phyloP scores from a whole-genome alignment of 208 protist species.

The Trypanosoma mega region DNA sequence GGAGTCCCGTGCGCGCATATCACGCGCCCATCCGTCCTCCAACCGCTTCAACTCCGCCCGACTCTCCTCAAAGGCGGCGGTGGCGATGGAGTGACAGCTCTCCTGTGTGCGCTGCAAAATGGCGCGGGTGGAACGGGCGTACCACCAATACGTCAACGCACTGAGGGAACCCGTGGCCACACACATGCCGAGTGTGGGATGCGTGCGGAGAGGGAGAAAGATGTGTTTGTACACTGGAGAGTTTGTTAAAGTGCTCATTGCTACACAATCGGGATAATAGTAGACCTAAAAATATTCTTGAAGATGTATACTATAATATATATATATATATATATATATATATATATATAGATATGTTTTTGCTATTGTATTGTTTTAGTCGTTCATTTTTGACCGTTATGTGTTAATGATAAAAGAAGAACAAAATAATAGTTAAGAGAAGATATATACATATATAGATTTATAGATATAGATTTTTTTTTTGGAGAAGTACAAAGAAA shows the following conservation, averaged over 20 bases:
- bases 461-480: too few relatives aligned
- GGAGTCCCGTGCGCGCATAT: slow-evolving; percentile 67
- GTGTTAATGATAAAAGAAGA: too few relatives aligned
- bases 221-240: slow-evolving; percentile 42
- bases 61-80: slow-evolving; percentile 61
- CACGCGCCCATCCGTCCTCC: slow-evolving; percentile 61
- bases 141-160: slow-evolving; percentile 73
- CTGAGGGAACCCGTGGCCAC: slow-evolving; percentile 54
- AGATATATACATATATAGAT: too few relatives aligned
- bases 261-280: not conserved
- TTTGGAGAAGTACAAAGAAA: too few relatives aligned
- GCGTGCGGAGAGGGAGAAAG: slow-evolving; percentile 43
- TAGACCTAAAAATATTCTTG: not conserved
- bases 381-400: too few relatives aligned
- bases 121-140: slow-evolving; percentile 51
- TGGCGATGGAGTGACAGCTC: slow-evolving; percentile 47
- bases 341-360: slow-evolving; percentile 1
- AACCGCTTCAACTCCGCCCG: slow-evolving; percentile 62
- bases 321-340: slow-evolving; percentile 13
- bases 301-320: slow-evolving; percentile 13
- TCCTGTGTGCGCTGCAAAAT: slow-evolving; percentile 49
- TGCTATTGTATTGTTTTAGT: not conserved
- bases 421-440: too few relatives aligned
- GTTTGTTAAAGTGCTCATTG: slow-evolving; percentile 23
- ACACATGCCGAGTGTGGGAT: slow-evolving; percentile 45